These are phyloP conservation scores for Schwanniomyces etchellsii DNA, from an alignment of 1,139 yeast genomes.

Conservation along the genomic window DNA sequence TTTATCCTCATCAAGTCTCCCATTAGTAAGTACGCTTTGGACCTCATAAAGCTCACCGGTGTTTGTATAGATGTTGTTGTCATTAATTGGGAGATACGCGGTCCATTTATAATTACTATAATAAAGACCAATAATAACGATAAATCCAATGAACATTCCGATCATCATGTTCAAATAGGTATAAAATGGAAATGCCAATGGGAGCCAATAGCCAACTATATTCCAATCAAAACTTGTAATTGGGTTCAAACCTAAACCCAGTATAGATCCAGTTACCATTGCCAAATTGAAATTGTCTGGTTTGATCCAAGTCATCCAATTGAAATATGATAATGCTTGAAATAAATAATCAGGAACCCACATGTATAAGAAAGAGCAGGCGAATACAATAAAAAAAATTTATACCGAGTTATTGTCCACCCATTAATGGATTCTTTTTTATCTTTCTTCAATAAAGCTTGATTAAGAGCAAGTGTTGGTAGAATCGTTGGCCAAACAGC, in stretches of 20 bases:
- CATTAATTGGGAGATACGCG: constrained; percentile 46
- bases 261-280: constrained; percentile 44
- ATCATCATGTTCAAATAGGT: constrained; percentile 31
- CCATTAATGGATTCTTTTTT: constrained; percentile 40
- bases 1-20: constrained; percentile 28
- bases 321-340: constrained; percentile 45
- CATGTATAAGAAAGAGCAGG: constrained; percentile 40
- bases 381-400: constrained; percentile 37
- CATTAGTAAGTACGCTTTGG: constrained; percentile 26
- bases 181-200: constrained; percentile 38
- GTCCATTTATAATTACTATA: constrained; percentile 48
- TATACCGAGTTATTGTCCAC: constrained; percentile 44
- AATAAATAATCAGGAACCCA: constrained; percentile 56
- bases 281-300: constrained; percentile 52
- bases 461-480: constrained; percentile 49
- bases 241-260: constrained; percentile 56
- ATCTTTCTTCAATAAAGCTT: constrained; percentile 42
- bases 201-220: constrained; percentile 8
- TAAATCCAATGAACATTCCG: constrained; percentile 38
- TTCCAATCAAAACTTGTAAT: constrained; percentile 48
- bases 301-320: constrained; percentile 62
- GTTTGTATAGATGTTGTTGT: constrained; percentile 40
- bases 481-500: constrained; percentile 51
- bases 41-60: constrained; percentile 37
- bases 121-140: constrained; percentile 39